A percentile compares a stretch with the other conserved stretches of the same genome.
Evolutionary conservation across 495 filamentous ascomycete species (phyloP).

Genomic region (Articulospora tetracladia): DNA sequence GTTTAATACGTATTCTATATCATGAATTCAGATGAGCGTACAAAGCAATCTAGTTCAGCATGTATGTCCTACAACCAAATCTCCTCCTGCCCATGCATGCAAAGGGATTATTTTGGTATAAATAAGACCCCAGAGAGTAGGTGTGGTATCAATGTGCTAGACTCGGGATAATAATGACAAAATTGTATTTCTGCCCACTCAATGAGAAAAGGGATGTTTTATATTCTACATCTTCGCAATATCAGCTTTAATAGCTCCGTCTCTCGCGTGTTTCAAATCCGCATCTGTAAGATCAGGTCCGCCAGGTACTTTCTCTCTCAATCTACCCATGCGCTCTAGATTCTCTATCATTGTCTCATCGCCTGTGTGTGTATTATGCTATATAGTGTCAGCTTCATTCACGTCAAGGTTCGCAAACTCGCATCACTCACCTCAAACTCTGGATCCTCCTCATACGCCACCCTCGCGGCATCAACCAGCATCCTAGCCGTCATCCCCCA

Average conservation of each 20-base stretch:
- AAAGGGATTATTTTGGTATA: no score
- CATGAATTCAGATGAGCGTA: no score
- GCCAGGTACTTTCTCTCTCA: slow-evolving; percentile 49
- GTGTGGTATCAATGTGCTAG: no score
- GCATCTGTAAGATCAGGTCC: slow-evolving; percentile 22
- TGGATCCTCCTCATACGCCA: slow-evolving; percentile 77
- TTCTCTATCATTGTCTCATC: slow-evolving; percentile 72
- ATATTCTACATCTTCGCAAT: background rate
- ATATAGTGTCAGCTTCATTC: background rate
- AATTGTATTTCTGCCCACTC: no score
- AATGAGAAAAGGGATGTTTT: no score
- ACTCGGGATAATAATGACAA: no score
- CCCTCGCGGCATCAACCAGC: slow-evolving; percentile 75
- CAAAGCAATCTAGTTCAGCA: no score
- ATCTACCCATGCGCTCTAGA: slow-evolving; percentile 55
- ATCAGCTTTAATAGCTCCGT: background rate
- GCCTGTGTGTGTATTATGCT: slow-evolving; percentile 72
- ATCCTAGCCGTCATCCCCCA: slow-evolving; percentile 93
- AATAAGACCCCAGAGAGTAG: no score
- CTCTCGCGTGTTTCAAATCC: slow-evolving; percentile 19
- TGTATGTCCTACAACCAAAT: no score
- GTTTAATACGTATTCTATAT: no score
- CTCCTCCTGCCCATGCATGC: no score
- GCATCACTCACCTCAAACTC: slow-evolving; percentile 58
- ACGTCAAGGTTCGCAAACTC: background rate